These are phyloP conservation scores for Aulographum hederae DNA, from an alignment of 2,329 filamentous ascomycete genomes.

Conservation along the genomic window DNA sequence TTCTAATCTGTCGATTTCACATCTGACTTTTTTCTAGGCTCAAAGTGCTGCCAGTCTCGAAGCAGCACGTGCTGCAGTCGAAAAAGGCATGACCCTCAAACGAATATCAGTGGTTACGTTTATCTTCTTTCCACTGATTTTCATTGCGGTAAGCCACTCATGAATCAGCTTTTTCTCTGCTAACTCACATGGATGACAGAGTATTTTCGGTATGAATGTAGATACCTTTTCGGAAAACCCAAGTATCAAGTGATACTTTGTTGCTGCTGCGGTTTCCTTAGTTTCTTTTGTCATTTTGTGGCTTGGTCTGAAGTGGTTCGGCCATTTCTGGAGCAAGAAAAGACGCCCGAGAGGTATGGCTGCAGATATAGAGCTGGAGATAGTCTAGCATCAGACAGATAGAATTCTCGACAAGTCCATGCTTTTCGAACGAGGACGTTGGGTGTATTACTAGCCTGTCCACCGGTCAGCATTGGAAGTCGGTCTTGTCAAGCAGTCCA, in stretches of 20 bases:
- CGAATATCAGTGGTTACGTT: neutral
- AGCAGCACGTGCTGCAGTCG: neutral
- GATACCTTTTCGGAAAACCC: neutral
- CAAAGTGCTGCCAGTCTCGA: neutral
- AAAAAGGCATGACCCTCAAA: neutral
- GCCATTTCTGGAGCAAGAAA: too few relatives aligned
- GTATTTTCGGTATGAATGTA: neutral
- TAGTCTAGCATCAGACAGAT: too few relatives aligned
- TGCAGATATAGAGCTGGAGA: too few relatives aligned
- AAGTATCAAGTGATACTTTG: neutral
- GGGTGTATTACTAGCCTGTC: too few relatives aligned
- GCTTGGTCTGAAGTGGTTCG: too few relatives aligned
- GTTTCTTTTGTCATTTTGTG: too few relatives aligned
- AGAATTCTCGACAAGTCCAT: too few relatives aligned
- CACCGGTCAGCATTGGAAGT: too few relatives aligned
- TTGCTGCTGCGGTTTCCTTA: neutral
- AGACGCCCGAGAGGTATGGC: too few relatives aligned
- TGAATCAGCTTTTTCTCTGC: neutral
- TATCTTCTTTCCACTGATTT: neutral
- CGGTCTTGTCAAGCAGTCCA: too few relatives aligned
- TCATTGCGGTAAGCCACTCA: neutral
- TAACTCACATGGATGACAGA: neutral
- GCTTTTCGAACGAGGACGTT: too few relatives aligned
- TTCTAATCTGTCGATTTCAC: neutral
- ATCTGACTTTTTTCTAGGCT: conserved; percentile 2